These are phyloP conservation scores for Gastroboletus turbinatus DNA, from an alignment of 1,284 basidiomycete species.

Conservation along the genomic window DNA sequence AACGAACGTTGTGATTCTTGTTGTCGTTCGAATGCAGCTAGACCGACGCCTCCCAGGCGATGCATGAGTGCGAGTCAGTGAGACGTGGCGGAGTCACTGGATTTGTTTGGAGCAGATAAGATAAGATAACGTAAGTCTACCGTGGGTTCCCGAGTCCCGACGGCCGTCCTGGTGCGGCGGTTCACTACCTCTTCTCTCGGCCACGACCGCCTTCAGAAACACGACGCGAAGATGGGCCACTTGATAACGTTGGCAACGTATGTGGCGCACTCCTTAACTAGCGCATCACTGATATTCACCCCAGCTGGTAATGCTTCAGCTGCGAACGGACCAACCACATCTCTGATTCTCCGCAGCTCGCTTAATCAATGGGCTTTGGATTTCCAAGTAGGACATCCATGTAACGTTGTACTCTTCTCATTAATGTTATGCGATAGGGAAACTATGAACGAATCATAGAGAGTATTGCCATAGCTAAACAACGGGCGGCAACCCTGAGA, in stretches of 20 bases:
- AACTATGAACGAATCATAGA: slow-evolving; percentile 89
- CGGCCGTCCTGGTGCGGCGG: background rate
- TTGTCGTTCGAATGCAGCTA: slow-evolving; percentile 75
- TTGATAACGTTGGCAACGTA: slow-evolving; percentile 80
- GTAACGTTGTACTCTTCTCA: background rate
- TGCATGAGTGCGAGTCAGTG: slow-evolving; percentile 50
- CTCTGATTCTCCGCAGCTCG: slow-evolving; percentile 54
- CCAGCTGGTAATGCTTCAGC: slow-evolving; percentile 43
- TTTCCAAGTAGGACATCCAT: slow-evolving; percentile 62
- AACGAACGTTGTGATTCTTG: slow-evolving; percentile 76
- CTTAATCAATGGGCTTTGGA: slow-evolving; percentile 97
- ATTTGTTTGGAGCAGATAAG: slow-evolving; percentile 8
- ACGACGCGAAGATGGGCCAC: slow-evolving; percentile 59
- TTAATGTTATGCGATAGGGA: slow-evolving; percentile 52
- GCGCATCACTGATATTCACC: slow-evolving; percentile 7
- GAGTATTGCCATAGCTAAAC: slow-evolving; percentile 88
- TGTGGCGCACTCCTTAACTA: slow-evolving; percentile 22
- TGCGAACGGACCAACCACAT: background rate
- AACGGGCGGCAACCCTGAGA: slow-evolving; percentile 84
- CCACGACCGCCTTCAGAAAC: background rate
- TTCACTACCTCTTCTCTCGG: background rate
- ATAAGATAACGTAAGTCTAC: slow-evolving; percentile 16
- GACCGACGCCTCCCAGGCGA: slow-evolving; percentile 67
- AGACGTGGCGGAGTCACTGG: background rate
- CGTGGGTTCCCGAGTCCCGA: background rate